phyloP scores from a whole-genome alignment of 2,329 filamentous ascomycete genomes.

The Ophiostoma sp. region DNA sequence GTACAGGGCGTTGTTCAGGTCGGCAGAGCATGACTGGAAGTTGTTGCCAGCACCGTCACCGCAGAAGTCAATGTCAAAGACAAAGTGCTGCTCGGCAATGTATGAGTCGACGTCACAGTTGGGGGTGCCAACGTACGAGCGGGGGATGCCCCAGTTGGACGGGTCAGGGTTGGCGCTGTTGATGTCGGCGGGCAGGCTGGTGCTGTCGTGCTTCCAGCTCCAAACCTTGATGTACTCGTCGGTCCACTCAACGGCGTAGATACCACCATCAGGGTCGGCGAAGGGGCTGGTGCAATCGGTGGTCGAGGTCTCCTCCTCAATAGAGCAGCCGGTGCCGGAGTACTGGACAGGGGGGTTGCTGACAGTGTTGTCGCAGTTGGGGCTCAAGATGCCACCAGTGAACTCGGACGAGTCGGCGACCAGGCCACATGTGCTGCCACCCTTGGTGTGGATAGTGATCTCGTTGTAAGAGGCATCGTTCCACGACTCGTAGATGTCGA shows the following conservation, averaged over 20 bases:
- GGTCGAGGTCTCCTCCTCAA: conserved; percentile 36
- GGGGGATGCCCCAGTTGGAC: conserved; percentile 62
- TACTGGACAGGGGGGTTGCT: conserved; percentile 37
- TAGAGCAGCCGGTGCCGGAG: conserved; percentile 44
- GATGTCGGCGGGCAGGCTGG: conserved; percentile 40
- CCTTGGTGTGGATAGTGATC: conserved; percentile 59
- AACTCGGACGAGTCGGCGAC: conserved; percentile 32
- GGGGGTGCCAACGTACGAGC: conserved; percentile 58
- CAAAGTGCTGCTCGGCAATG: conserved; percentile 68
- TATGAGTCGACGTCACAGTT: conserved; percentile 63
- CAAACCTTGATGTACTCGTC: conserved; percentile 45
- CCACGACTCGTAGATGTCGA: conserved; percentile 69
- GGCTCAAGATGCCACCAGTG: conserved; percentile 34
- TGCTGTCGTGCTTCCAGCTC: conserved; percentile 39
- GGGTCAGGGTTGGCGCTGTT: conserved; percentile 57
- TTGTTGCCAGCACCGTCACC: conserved; percentile 63
- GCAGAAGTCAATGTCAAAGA: conserved; percentile 74
- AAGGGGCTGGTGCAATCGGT: conserved; percentile 26
- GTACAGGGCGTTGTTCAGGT: conserved; percentile 29
- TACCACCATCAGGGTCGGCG: conserved; percentile 29
- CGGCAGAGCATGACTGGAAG: conserved; percentile 28
- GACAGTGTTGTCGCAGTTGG: conserved; percentile 44
- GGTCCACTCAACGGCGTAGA: conserved; percentile 47
- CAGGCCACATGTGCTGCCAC: conserved; percentile 38
- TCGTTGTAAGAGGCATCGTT: conserved; percentile 56